phyloP scores from a whole-genome alignment of 768 basidiomycete genomes.

The Kwoniella mangroviensis region DNA sequence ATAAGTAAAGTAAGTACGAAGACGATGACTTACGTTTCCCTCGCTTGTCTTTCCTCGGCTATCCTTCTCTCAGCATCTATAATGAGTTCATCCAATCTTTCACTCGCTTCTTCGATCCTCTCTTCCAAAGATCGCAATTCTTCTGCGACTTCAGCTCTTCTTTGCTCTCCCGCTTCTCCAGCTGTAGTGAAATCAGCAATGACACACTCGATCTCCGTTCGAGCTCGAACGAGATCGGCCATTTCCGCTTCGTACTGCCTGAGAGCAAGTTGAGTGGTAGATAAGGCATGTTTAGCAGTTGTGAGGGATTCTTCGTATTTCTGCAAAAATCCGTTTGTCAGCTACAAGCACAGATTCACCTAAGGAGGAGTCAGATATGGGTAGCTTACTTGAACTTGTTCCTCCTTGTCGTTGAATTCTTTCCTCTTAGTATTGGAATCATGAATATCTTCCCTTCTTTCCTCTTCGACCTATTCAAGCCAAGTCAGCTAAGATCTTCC shows the following conservation, averaged over 20 bases:
- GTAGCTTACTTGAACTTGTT: slow-evolving; percentile 73
- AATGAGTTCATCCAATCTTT: slow-evolving; percentile 66
- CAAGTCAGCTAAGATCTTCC: slow-evolving; percentile 5
- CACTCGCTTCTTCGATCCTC: slow-evolving; percentile 70
- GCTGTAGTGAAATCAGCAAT: slow-evolving; percentile 76
- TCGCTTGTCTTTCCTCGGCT: slow-evolving; percentile 60
- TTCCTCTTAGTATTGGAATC: slow-evolving; percentile 79
- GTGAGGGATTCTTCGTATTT: slow-evolving; percentile 74
- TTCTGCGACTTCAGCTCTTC: slow-evolving; percentile 66
- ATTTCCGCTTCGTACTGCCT: slow-evolving; percentile 80
- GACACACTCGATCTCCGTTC: slow-evolving; percentile 83
- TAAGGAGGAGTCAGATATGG: neutral
- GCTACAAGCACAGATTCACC: neutral
- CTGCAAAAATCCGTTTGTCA: slow-evolving; percentile 59
- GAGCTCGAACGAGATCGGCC: slow-evolving; percentile 78
- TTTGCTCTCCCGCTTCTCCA: slow-evolving; percentile 68
- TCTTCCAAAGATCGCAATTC: slow-evolving; percentile 69
- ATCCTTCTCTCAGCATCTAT: slow-evolving; percentile 70
- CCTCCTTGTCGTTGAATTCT: slow-evolving; percentile 80
- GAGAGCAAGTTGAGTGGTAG: slow-evolving; percentile 72
- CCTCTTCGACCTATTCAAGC: slow-evolving; percentile 61
- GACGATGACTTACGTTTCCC: slow-evolving; percentile 61
- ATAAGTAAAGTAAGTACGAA: neutral
- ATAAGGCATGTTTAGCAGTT: slow-evolving; percentile 70
- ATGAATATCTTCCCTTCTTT: slow-evolving; percentile 79